Conservation (phyloP, 345 rosid genomes). For the Cardamine occulta region DNA sequence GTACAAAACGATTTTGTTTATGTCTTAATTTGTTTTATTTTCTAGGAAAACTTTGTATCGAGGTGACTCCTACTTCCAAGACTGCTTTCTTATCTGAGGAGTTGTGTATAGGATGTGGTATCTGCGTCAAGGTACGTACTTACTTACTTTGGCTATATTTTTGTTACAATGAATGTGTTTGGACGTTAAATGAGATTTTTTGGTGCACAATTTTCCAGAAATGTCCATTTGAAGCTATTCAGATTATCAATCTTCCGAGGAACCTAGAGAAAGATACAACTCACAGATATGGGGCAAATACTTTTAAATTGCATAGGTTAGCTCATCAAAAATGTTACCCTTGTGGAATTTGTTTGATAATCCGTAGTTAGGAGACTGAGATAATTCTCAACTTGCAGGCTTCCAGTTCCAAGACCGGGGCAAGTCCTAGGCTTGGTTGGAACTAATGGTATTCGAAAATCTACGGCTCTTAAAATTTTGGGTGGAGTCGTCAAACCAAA, state of each 20-base stretch:
- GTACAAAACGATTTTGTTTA: neutral
- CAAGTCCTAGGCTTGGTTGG: slow-evolving; percentile 98
- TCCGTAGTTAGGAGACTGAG: neutral
- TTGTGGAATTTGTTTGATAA: slow-evolving; percentile 17
- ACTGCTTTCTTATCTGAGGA: slow-evolving; percentile 86
- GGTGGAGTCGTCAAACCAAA: slow-evolving; percentile 87
- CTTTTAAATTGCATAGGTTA: slow-evolving; percentile 85
- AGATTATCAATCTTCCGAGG: slow-evolving; percentile 86
- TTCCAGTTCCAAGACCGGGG: slow-evolving; percentile 94
- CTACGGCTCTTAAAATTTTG: slow-evolving; percentile 90
- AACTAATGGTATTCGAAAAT: slow-evolving; percentile 94
- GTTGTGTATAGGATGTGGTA: slow-evolving; percentile 88
- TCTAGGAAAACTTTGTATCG: slow-evolving; percentile 76
- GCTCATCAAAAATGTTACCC: neutral
- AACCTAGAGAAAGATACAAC: slow-evolving; percentile 85
- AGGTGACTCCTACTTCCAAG: slow-evolving; percentile 71
- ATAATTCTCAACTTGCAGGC: slow-evolving; percentile 49
- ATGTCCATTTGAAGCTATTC: slow-evolving; percentile 94
- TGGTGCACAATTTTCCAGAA: slow-evolving; percentile 54
- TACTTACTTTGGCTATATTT: slow-evolving; percentile 6
- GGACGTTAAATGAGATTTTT: neutral
- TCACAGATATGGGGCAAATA: slow-evolving; percentile 80
- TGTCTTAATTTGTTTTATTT: neutral
- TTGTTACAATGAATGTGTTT: neutral
- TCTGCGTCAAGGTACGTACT: slow-evolving; percentile 73